These are phyloP conservation scores for Zarea fungicola DNA, from an alignment of 2,329 filamentous ascomycete species.

Conservation along the genomic window DNA sequence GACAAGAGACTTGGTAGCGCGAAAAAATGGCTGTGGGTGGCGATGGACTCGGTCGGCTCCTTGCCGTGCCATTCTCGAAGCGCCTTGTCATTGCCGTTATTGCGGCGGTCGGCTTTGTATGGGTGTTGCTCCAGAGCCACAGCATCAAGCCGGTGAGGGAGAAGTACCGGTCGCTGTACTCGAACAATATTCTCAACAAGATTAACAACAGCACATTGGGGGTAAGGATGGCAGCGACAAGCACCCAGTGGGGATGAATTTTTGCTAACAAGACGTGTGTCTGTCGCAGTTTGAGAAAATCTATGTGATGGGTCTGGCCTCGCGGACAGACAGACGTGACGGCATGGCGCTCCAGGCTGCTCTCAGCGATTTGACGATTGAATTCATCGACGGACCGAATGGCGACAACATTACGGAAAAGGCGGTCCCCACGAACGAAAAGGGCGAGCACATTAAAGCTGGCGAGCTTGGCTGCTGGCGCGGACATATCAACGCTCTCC, in stretches of 20 bases:
- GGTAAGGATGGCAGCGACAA: conserved; percentile 1
- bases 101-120: conserved; percentile 6
- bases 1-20: too few relatives aligned
- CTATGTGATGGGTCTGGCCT: conserved; percentile 45
- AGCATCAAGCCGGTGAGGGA: conserved; percentile 5
- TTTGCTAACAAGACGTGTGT: background rate
- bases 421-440: conserved; percentile 22
- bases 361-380: conserved; percentile 38
- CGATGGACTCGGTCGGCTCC: background rate
- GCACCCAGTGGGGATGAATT: too few relatives aligned
- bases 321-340: conserved; percentile 45
- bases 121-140: conserved; percentile 9
- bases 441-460: conserved; percentile 7
- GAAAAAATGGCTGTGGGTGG: background rate
- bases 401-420: conserved; percentile 33
- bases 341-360: conserved; percentile 41
- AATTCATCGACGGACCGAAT: conserved; percentile 40
- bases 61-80: conserved; percentile 5
- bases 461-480: conserved; percentile 26
- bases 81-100: conserved; percentile 4
- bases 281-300: conserved; percentile 16
- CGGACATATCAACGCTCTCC: conserved; percentile 32
- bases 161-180: background rate
- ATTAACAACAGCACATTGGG: conserved; percentile 13
- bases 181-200: conserved; percentile 3